phyloP scores from a whole-genome alignment of 176 grass and related monocot genomes.

The Miscanthus lutarioriparius region DNA sequence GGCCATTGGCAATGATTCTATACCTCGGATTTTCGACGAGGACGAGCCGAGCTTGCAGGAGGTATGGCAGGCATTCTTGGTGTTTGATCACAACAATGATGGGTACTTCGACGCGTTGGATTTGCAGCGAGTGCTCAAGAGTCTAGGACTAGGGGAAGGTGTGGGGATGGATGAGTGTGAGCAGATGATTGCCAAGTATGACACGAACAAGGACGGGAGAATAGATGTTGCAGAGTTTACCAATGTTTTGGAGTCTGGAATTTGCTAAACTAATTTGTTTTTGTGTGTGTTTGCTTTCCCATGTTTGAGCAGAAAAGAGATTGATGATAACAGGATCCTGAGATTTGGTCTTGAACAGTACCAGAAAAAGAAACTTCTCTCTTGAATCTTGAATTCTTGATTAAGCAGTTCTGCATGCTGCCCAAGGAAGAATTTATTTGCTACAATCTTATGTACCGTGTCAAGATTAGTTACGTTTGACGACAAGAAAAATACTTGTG shows the following conservation, averaged over 20 bases:
- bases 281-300: not conserved
- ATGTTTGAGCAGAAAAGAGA: not conserved
- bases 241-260: slow-evolving; percentile 65
- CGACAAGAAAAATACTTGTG: no score
- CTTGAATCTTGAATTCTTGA: not conserved
- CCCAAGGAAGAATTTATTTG: not conserved
- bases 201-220: slow-evolving; percentile 56
- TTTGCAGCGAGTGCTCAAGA: slow-evolving; percentile 45
- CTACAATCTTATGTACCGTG: not conserved
- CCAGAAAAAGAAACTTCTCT: not conserved
- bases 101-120: slow-evolving; percentile 70
- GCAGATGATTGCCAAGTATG: slow-evolving; percentile 72
- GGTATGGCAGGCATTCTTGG: slow-evolving; percentile 57
- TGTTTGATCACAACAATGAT: slow-evolving; percentile 71
- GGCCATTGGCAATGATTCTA: slow-evolving; percentile 5
- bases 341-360: not conserved
- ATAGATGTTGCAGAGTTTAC: slow-evolving; percentile 71
- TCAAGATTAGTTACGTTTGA: not conserved
- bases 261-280: slow-evolving; percentile 40
- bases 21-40: slow-evolving; percentile 46
- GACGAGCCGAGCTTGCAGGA: slow-evolving; percentile 81
- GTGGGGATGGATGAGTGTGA: slow-evolving; percentile 48
- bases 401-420: not conserved
- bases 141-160: slow-evolving; percentile 51
- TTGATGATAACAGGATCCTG: not conserved